Percentiles rank a stretch among this genome's conserved stretches.
Evolutionary conservation across 495 filamentous ascomycete species (phyloP).

Genomic region (Eremomyces bilateralis): DNA sequence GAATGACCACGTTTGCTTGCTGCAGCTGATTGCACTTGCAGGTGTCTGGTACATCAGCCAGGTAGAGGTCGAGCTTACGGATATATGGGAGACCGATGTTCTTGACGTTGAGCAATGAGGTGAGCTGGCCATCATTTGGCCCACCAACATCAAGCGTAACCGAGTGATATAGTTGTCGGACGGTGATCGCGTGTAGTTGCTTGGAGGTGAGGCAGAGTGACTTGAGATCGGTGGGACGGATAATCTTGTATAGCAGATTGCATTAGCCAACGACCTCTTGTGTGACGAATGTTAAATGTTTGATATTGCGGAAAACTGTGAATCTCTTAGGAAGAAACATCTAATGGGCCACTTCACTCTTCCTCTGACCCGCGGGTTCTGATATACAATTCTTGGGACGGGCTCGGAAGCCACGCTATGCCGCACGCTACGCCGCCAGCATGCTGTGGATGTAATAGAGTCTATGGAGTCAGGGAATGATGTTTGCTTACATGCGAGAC

Average conservation of each 20-base stretch:
- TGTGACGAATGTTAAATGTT: neutral
- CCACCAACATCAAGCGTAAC: slow-evolving; percentile 18
- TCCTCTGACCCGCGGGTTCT: no score
- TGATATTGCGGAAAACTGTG: neutral
- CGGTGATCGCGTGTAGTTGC: slow-evolving; percentile 18
- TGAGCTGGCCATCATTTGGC: slow-evolving; percentile 14
- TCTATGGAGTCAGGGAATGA: neutral
- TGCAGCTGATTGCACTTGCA: slow-evolving; percentile 14
- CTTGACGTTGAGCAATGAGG: slow-evolving; percentile 16
- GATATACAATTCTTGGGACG: no score
- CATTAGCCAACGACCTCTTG: neutral
- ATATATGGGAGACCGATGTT: slow-evolving; percentile 20
- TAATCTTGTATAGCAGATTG: no score
- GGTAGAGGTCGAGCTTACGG: slow-evolving; percentile 16
- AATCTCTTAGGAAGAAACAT: neutral
- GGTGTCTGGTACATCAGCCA: slow-evolving; percentile 14
- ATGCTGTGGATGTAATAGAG: neutral
- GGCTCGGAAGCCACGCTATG: no score
- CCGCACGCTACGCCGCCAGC: no score
- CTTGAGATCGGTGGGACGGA: slow-evolving; percentile 18
- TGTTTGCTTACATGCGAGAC: slow-evolving; percentile 13
- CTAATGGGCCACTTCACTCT: no score
- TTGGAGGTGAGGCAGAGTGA: slow-evolving; percentile 20
- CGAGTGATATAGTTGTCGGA: slow-evolving; percentile 18
- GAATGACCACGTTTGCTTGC: slow-evolving; percentile 18